phyloP scores from a whole-genome alignment of 1,139 yeast species.

The Arxiozyma heterogenica region DNA sequence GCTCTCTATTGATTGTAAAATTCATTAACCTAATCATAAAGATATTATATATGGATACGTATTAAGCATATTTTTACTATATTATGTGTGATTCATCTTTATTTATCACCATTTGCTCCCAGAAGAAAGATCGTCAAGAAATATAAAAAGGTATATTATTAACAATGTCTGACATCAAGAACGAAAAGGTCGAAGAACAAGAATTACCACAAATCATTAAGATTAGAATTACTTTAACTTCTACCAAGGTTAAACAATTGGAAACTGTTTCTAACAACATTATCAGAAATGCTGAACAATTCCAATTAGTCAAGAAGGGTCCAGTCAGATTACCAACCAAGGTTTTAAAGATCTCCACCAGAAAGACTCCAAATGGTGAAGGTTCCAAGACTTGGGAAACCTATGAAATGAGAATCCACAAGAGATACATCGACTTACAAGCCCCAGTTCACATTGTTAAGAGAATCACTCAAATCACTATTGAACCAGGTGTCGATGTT shows the following conservation, averaged over 20 bases:
- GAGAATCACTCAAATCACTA: conserved; percentile 92
- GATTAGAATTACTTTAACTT: conserved; percentile 98
- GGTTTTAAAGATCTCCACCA: conserved; percentile 96
- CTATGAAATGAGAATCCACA: conserved; percentile 99
- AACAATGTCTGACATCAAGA: conserved; percentile 69
- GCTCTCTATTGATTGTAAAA: neutral
- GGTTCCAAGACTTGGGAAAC: conserved; percentile 99
- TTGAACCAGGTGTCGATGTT: conserved; percentile 66
- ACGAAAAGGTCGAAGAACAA: conserved; percentile 76
- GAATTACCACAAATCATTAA: conserved; percentile 83
- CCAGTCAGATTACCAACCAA: conserved; percentile 99
- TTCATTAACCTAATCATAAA: neutral
- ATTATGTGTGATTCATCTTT: no score
- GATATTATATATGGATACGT: neutral
- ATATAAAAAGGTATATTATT: conserved; percentile 35
- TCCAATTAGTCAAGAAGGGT: conserved; percentile 85
- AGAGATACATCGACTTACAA: conserved; percentile 97
- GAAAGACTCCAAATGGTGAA: conserved; percentile 99
- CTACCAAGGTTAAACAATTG: conserved; percentile 97
- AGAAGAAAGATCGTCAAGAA: conserved; percentile 6
- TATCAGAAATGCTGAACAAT: conserved; percentile 76
- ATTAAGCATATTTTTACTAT: no score
- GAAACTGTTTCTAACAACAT: conserved; percentile 90
- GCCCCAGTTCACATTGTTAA: conserved; percentile 92
- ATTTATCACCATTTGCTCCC: neutral